Percentiles rank a stretch among this genome's conserved stretches.
Evolutionary conservation across 2,329 filamentous ascomycete species (phyloP).

Genomic region (Malbranchea zuffiana): DNA sequence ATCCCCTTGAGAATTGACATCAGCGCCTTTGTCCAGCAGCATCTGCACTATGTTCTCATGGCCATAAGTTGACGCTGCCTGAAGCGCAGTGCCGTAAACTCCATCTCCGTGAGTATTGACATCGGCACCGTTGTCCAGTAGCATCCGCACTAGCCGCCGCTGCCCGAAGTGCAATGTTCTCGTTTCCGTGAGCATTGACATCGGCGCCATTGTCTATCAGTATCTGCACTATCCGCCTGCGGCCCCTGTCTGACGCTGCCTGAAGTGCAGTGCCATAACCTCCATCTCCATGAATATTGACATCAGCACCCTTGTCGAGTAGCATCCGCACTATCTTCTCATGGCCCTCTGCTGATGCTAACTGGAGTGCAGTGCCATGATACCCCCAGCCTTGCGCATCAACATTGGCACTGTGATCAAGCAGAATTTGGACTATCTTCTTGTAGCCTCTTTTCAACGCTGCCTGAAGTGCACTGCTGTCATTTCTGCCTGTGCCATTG

Average conservation of each 20-base stretch:
- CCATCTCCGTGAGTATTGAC: constrained; percentile 3
- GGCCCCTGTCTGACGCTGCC: too few relatives aligned
- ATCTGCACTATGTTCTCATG: constrained; percentile 1
- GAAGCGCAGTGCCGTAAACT: constrained; percentile 1
- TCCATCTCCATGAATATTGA: constrained; percentile 3
- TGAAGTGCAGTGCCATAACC: neutral
- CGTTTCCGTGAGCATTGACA: neutral
- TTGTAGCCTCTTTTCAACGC: neutral
- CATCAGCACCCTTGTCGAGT: constrained; percentile 2
- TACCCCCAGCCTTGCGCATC: too few relatives aligned
- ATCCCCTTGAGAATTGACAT: neutral
- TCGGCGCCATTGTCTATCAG: neutral
- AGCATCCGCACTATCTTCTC: neutral
- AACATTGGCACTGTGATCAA: too few relatives aligned
- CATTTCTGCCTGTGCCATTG: neutral
- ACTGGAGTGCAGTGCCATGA: neutral
- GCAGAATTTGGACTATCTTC: constrained; percentile 1
- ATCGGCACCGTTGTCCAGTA: constrained; percentile 2
- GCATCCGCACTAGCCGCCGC: neutral
- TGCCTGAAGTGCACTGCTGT: neutral
- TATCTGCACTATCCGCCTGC: neutral
- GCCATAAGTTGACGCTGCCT: constrained; percentile 6
- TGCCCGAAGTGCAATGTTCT: constrained; percentile 3
- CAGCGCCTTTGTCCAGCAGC: neutral
- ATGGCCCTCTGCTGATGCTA: constrained; percentile 2